phyloP scores from a whole-genome alignment of 2,329 filamentous ascomycete species.

The Rhinocladiella similis region DNA sequence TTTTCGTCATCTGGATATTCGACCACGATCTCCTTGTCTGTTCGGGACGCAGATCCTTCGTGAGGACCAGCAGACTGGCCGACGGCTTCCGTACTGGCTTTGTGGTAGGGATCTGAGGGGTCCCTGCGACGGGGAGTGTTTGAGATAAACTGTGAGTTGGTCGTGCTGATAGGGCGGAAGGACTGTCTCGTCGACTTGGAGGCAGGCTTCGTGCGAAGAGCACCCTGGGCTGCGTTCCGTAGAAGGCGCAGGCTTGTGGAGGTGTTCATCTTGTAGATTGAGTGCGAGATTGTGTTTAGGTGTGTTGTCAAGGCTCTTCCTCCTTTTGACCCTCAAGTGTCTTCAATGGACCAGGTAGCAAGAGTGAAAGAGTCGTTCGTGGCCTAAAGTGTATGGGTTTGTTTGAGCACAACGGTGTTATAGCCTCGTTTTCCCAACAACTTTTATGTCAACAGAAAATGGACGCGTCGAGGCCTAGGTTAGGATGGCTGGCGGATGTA shows the following conservation, averaged over 20 bases:
- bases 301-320: not conserved
- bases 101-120: conserved; percentile 28
- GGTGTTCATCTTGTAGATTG: conserved; percentile 14
- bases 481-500: not conserved
- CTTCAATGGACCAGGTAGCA: too few relatives aligned
- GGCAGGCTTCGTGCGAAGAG: not conserved
- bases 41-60: conserved; percentile 73
- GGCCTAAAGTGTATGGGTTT: too few relatives aligned
- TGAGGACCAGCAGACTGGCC: conserved; percentile 40
- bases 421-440: not conserved
- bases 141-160: conserved; percentile 3
- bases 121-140: conserved; percentile 12
- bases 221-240: conserved; percentile 8
- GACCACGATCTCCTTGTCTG: conserved; percentile 74
- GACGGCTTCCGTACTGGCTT: conserved; percentile 29
- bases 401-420: not conserved
- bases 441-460: not conserved
- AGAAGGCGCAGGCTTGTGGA: conserved; percentile 11
- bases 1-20: conserved; percentile 71
- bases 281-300: not conserved
- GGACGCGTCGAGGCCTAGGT: not conserved
- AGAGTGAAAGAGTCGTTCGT: too few relatives aligned
- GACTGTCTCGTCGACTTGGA: not conserved
- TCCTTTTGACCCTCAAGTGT: not conserved
- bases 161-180: conserved; percentile 14